Percentiles rank a stretch among this genome's conserved stretches.
phyloP scores from a whole-genome alignment of 2,329 filamentous ascomycete genomes.

The Pestalotiopsis sp. region DNA sequence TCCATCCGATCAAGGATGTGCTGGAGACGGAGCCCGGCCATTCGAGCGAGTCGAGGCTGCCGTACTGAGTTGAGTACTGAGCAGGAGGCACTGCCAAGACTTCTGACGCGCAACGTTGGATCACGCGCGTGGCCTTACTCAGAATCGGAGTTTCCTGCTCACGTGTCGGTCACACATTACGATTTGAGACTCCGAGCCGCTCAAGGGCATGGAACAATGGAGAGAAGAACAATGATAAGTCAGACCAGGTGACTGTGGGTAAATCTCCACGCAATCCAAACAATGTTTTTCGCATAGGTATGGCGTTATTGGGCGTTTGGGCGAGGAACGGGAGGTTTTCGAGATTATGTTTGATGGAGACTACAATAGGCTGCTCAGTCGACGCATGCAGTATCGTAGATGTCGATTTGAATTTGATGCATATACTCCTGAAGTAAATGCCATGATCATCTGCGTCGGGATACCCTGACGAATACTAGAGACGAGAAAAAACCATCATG shows the following conservation, averaged over 20 bases:
- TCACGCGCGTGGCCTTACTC: background rate
- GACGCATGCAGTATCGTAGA: too few species aligned
- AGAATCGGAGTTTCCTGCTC: background rate
- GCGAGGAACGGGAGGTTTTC: background rate
- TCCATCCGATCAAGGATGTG: constrained; percentile 64
- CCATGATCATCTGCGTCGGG: too few species aligned
- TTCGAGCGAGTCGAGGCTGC: constrained; percentile 41
- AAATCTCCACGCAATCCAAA: background rate
- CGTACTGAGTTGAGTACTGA: constrained; percentile 17
- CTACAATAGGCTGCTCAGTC: background rate
- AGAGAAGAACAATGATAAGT: background rate
- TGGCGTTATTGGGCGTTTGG: background rate
- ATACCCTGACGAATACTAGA: background rate
- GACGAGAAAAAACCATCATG: background rate
- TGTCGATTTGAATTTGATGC: too few species aligned
- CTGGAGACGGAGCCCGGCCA: constrained; percentile 50
- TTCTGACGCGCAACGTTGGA: background rate
- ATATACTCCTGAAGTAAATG: too few species aligned
- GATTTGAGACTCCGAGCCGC: background rate
- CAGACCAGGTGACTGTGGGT: background rate
- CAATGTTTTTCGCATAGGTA: background rate
- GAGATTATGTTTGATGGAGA: background rate
- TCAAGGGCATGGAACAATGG: background rate
- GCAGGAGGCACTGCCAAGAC: background rate
- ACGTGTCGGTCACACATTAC: background rate